A percentile compares a stretch with the other conserved stretches of the same genome.
phyloP scores from a whole-genome alignment of 2,329 filamentous ascomycete species.

The Fusarium coffeatum region DNA sequence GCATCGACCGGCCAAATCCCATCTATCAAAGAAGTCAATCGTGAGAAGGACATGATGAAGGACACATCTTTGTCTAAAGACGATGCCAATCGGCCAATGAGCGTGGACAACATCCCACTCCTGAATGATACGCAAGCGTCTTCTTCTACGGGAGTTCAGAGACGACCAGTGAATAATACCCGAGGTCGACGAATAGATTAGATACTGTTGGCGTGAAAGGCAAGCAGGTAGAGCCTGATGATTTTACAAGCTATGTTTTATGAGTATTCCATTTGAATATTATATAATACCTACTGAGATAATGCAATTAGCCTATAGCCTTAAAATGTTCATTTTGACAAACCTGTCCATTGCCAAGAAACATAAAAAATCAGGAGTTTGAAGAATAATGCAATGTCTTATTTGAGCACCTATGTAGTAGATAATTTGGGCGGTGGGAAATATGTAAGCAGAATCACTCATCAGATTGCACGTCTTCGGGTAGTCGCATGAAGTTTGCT shows the following conservation, averaged over 20 bases:
- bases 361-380: background rate
- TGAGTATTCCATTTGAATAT: background rate
- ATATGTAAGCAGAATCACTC: background rate
- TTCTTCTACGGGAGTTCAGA: constrained; percentile 58
- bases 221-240: background rate
- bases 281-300: background rate
- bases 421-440: background rate
- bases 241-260: background rate
- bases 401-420: background rate
- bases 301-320: background rate
- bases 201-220: background rate
- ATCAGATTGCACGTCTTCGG: background rate
- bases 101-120: constrained; percentile 68
- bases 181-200: constrained; percentile 59
- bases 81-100: constrained; percentile 41
- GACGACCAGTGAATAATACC: constrained; percentile 58
- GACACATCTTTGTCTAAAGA: constrained; percentile 32
- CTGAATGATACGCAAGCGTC: constrained; percentile 59
- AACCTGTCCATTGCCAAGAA: background rate
- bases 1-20: constrained; percentile 29
- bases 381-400: background rate
- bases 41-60: constrained; percentile 33
- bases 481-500: background rate
- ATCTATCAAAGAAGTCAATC: constrained; percentile 32
- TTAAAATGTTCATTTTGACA: background rate